Evolutionary conservation across 2,329 filamentous ascomycete genomes (phyloP).

Genomic region (Cytospora paraplurivora): DNA sequence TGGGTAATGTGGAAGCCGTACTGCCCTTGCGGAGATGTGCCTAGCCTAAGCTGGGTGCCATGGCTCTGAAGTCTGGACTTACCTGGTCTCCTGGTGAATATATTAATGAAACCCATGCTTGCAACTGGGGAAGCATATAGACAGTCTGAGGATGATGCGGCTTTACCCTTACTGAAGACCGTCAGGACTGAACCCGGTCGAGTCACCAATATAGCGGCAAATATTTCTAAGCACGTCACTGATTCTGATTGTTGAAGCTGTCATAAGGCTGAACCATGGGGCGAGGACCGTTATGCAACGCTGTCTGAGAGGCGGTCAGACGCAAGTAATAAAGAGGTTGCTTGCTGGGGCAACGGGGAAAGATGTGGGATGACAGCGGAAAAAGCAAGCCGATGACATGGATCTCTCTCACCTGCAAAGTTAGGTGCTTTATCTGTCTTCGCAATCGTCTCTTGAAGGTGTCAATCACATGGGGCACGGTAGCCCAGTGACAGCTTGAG

Average conservation of each 20-base stretch:
- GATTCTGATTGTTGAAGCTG: neutral
- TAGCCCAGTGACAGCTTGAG: constrained; percentile 2
- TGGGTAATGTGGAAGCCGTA: neutral
- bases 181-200: neutral
- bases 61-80: constrained; percentile 23
- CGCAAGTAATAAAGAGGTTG: neutral
- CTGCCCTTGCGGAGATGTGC: constrained; percentile 12
- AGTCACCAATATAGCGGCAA: neutral
- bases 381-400: neutral
- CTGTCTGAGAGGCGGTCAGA: neutral
- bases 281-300: neutral
- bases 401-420: neutral
- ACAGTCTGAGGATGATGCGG: neutral
- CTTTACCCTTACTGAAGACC: neutral
- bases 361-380: constrained; percentile 2
- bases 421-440: neutral
- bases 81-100: constrained; percentile 38
- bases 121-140: constrained; percentile 16
- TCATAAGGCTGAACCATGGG: neutral
- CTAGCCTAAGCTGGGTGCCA: neutral
- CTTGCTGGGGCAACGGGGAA: constrained; percentile 3
- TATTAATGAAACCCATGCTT: constrained; percentile 42
- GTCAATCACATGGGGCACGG: constrained; percentile 1
- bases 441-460: neutral
- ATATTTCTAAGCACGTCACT: neutral